Base-by-base conservation (phyloP, 495 filamentous ascomycete genomes). In the Thermothielavioides terrestris region DNA sequence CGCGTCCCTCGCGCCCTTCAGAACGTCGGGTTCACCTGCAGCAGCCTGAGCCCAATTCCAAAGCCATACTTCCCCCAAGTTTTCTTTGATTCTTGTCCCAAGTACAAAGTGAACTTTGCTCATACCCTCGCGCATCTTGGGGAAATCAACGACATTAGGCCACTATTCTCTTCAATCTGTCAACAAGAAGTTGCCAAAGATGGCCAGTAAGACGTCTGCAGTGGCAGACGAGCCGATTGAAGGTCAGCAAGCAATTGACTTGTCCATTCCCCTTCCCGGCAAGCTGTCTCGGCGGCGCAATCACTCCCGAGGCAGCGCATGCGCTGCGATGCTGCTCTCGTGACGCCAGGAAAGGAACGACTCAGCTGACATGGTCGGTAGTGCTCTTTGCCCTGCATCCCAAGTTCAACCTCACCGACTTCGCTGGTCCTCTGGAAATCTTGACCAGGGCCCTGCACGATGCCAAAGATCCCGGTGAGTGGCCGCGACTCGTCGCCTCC, bases 361-460 rank as follows among this genome's bases (percentile, higher is more conserved):
- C n/a, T n/a, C n/a, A n/a, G n/a, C n/a, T n/a, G n/a, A n/a, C n/a
- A n/a, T n/a, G n/a, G n/a, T n/a, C n/a, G n/a, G n/a, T n/a, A n/a
- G 71, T 75, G 39, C 67, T 77, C 41, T 70, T 74, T 58, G 72
- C 68, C 42, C 68, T 76, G 57, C 72, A 76, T 18, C 58, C 60
- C 59, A 69, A 70, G 54, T 76, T 76, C 57, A 63, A 75, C 58
- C 61, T 76, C 44, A 63, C 86, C 60, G 84, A 87, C 70, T 80
- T 85, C 55, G 69, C 75, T 26, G 84, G 82, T 17, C 82, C 84
- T 18, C 69, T 86, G 36, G 82, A 86, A 63, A 73, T 82, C 51
- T 68, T 88, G 42, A 70, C 61, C 50, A 67, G 66, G 27, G 78
- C 81, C 54, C 70, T 68, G 44, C 81, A 85, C 53, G 75, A 85